Evolutionary conservation across 2,329 filamentous ascomycete species (phyloP), one percentile per base, ranked within the genome.

Genomic region (Calonectria naviculata): DNA sequence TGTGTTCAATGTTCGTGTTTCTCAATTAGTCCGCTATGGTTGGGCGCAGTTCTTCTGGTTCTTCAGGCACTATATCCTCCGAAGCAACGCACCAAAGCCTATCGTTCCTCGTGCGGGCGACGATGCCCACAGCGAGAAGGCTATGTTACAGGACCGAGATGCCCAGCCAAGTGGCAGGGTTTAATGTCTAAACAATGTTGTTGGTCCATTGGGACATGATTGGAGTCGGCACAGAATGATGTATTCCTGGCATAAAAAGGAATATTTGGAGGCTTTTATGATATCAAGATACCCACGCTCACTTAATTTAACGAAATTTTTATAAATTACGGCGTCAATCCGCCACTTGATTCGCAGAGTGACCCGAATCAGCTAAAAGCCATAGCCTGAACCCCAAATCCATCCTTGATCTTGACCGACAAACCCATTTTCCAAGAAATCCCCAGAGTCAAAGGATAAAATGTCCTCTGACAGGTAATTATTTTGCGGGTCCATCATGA

Each of bases 1-100:
- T 56, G 83, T 87, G 44, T 87, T 87, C 60, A 82, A 81, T 2
- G 84, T 86, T 19, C 83, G 67, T 21, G 70, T 76, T 15, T 56
- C 56, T 17, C 65, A 68, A 46, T 83, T 83, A 21, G 26, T 85
- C 36, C 61, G 73, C 0, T 77, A 76, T 21, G 78, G 78, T 5
- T 47, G 71, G 24, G 73, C 72, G n/a, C 76, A 79, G 64, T 74
- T 78, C 49, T 65, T 70, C 15, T 78, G 73, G 71, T 78, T 79
- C 61, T 74, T 77, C 63, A 67, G 66, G 7, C 75, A 73, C 17
- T 76, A 77, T 46, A 21, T 78, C 19, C 62, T 79, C 13, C 68
- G 77, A 0, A 71, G 63, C 4, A 56, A 71, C 8, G 61, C 74
- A 9, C 52, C 41, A 0, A 73, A 71, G 34, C 76, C 77, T 2